Evolutionary conservation across 345 rosid genomes (phyloP).

Genomic region (Capsella bursapastoris): DNA sequence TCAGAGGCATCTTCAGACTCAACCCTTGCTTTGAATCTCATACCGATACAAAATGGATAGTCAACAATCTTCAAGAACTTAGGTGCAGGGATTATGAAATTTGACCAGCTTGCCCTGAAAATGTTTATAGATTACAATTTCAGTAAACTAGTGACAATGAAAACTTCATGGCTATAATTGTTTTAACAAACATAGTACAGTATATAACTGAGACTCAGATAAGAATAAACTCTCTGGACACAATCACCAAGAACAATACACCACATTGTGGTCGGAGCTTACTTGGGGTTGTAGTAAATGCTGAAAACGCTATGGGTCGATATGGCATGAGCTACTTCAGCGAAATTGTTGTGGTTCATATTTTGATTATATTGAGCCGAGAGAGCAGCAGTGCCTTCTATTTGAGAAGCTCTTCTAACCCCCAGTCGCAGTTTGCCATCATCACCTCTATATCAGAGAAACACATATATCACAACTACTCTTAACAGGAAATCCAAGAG

Average conservation of each 20-base stretch:
- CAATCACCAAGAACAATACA: slow-evolving; percentile 6
- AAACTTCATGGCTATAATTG: not conserved
- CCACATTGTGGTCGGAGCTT: slow-evolving; percentile 15
- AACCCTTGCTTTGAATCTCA: slow-evolving; percentile 82
- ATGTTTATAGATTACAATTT: not conserved
- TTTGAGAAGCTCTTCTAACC: slow-evolving; percentile 85
- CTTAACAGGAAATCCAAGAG: not conserved
- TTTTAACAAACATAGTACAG: not conserved
- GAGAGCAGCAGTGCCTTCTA: slow-evolving; percentile 57
- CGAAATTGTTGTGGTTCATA: slow-evolving; percentile 59
- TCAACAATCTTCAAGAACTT: slow-evolving; percentile 82
- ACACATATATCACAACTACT: not conserved
- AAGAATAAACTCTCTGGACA: not conserved
- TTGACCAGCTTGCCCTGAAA: slow-evolving; percentile 71
- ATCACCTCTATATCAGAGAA: slow-evolving; percentile 67
- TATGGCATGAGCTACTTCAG: slow-evolving; percentile 74
- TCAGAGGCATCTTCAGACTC: slow-evolving; percentile 95
- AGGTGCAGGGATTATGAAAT: slow-evolving; percentile 66
- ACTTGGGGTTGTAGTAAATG: slow-evolving; percentile 96
- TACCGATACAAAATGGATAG: slow-evolving; percentile 71
- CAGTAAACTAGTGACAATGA: not conserved
- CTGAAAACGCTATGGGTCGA: slow-evolving; percentile 64
- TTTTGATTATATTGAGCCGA: slow-evolving; percentile 56
- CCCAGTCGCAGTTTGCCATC: slow-evolving; percentile 97
- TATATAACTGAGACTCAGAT: not conserved